Conservation (phyloP, 345 rosid genomes). For the Eutrema heterophyllum region DNA sequence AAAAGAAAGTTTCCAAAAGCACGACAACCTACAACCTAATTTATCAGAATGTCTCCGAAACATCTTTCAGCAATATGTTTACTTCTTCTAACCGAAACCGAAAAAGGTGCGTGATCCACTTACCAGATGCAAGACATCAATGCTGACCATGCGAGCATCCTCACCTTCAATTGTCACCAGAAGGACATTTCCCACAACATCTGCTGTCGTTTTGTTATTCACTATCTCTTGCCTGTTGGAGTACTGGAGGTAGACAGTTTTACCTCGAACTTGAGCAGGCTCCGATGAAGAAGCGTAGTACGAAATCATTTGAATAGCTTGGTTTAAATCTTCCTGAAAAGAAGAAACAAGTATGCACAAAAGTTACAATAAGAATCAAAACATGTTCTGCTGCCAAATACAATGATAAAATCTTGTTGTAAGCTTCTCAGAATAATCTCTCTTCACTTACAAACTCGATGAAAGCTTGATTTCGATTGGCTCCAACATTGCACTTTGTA, state of each 20-base stretch:
- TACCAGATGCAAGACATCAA: conserved; percentile 97
- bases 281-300: conserved; percentile 95
- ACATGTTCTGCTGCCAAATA: neutral
- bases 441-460: conserved; percentile 83
- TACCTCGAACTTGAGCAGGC: conserved; percentile 99
- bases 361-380: neutral
- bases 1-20: conserved; percentile 62
- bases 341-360: neutral
- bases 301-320: conserved; percentile 97
- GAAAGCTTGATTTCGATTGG: conserved; percentile 95
- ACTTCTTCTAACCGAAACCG: conserved; percentile 34
- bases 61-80: conserved; percentile 35
- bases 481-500: conserved; percentile 99
- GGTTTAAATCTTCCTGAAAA: conserved; percentile 85
- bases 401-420: neutral
- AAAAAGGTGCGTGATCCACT: conserved; percentile 28
- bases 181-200: conserved; percentile 95
- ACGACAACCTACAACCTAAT: conserved; percentile 71
- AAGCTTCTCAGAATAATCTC: neutral
- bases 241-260: conserved; percentile 97
- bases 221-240: conserved; percentile 98
- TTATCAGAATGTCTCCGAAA: conserved; percentile 39
- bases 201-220: conserved; percentile 94
- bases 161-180: conserved; percentile 90
- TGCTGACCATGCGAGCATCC: conserved; percentile 97